Evolutionary conservation across 2,329 filamentous ascomycete species (phyloP).

Genomic region (Colletotrichum sp.): DNA sequence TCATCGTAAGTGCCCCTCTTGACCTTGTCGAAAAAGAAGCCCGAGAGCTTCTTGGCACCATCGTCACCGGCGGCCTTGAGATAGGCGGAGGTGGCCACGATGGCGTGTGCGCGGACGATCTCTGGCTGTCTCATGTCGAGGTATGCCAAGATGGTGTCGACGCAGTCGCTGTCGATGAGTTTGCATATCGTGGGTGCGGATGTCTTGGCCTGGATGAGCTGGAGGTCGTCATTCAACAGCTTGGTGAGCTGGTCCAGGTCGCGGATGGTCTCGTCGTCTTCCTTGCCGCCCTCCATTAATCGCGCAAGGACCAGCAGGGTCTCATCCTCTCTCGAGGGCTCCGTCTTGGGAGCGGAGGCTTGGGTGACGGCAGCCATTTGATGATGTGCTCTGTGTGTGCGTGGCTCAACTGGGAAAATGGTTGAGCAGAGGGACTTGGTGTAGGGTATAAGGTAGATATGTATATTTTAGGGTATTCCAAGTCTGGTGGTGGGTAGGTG

Average conservation of each 20-base stretch:
- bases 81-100: conserved; percentile 81
- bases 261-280: conserved; percentile 73
- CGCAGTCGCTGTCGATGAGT: conserved; percentile 74
- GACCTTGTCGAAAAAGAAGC: conserved; percentile 77
- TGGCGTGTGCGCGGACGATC: conserved; percentile 79
- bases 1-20: conserved; percentile 82
- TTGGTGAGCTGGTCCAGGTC: conserved; percentile 65
- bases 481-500: conserved; percentile 5
- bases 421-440: background rate
- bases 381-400: background rate
- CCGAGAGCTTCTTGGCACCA: conserved; percentile 72
- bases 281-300: conserved; percentile 88
- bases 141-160: conserved; percentile 86
- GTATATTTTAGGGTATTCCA: background rate
- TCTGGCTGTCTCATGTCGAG: conserved; percentile 83
- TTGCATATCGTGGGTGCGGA: conserved; percentile 56
- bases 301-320: conserved; percentile 83
- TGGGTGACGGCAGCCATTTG: conserved; percentile 40
- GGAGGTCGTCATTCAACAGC: conserved; percentile 61
- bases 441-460: background rate
- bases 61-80: conserved; percentile 77
- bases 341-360: conserved; percentile 30
- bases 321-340: conserved; percentile 59
- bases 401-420: background rate
- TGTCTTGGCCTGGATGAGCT: conserved; percentile 39